Evolutionary conservation across 2,329 filamentous ascomycete genomes (phyloP), one percentile per base, ranked within the genome.

Genomic region (Penicillium decumbens): DNA sequence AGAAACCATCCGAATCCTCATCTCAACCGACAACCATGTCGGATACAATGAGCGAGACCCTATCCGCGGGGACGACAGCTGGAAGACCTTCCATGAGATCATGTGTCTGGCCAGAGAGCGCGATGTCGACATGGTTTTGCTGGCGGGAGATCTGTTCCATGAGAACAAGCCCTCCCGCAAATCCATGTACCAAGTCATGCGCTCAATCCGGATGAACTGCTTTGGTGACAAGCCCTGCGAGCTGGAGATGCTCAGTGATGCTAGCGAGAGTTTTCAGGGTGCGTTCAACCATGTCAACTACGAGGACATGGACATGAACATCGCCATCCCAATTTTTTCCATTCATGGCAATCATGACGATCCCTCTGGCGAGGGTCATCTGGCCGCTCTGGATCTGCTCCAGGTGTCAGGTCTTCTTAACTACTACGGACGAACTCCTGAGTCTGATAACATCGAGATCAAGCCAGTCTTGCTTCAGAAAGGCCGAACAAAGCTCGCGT

Each of bases 291-390:
- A 96, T 68, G 92, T 95, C 71, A 98, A 98, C 71, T 98, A 98
- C 71, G 90, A 97, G 70, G 93, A 98, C 63, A 83, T 89, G 23
- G 89, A 98, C 62, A 96, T 98, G 70, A 98, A 98, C 63, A 83
- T 98, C 53, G 89, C 91, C 1, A 96, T 97, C 48, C 93, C 93
- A 0, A 90, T 98, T 25, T 98, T 98, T 67, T 95, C 92, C 0
- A 98, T 98, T 35, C 95, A 98, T 63, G 93, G 93, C 40, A 98
- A 98, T 64, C 93, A 98, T 67, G 93, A 98, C 65, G 93, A 98
- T 66, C 93, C 93, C 0, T 95, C 91, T n/a, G 93, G 93, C 8
- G 91, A 96, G 63, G 93, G 91, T 9, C 89, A 95, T 66, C 85
- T 87, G 57, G 95, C 93, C 55, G 91, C 92, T 0, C 78, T 98